A percentile compares a stretch with the other conserved stretches of the same genome.
phyloP scores from a whole-genome alignment of 768 basidiomycete genomes.

The Mycena rosella region DNA sequence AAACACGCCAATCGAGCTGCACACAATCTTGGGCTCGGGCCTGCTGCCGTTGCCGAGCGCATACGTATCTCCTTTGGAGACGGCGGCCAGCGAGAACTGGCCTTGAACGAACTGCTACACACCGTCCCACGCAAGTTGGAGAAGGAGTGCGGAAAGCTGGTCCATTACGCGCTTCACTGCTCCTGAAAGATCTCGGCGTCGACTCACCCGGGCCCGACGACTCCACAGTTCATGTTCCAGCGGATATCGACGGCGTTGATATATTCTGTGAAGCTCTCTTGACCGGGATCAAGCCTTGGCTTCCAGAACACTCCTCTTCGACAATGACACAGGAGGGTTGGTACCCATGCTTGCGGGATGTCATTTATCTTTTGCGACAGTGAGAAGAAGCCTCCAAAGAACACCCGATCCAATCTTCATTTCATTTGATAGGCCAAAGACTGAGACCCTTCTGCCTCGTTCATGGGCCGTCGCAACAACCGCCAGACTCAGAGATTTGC shows the following conservation, averaged over 20 bases:
- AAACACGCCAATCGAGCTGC: conserved; percentile 16
- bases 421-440: background rate
- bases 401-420: background rate
- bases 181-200: background rate
- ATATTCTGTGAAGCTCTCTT: background rate
- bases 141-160: too few relatives aligned
- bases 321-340: background rate
- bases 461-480: background rate
- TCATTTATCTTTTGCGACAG: conserved; percentile 12
- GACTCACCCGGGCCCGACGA: background rate
- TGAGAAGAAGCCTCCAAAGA: background rate
- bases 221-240: background rate
- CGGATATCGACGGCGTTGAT: background rate
- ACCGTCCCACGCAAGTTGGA: too few relatives aligned
- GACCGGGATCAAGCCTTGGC: background rate
- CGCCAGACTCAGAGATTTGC: background rate
- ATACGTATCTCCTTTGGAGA: background rate
- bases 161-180: background rate
- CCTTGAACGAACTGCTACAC: background rate
- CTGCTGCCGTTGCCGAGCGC: background rate
- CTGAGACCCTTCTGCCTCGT: background rate
- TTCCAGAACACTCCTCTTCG: background rate
- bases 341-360: background rate
- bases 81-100: background rate
- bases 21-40: conserved; percentile 12